Conservation (phyloP, 257 asterid species). For the Thymus quinquecostatus region DNA sequence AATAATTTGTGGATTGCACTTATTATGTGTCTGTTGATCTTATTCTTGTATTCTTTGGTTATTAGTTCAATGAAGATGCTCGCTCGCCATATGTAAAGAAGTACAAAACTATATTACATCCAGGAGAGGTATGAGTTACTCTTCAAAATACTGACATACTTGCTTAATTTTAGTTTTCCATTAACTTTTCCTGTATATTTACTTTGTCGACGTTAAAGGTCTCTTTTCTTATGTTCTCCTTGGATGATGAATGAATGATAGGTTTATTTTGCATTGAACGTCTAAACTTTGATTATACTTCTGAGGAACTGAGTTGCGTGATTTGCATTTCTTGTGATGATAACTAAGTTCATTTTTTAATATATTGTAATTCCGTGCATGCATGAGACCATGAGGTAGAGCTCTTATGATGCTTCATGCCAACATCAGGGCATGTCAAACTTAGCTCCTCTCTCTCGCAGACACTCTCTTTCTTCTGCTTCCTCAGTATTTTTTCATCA, state of each 20-base stretch:
- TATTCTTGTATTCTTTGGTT: constrained; percentile 31
- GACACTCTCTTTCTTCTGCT: too few relatives aligned
- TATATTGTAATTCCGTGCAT: too few relatives aligned
- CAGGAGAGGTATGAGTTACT: constrained; percentile 82
- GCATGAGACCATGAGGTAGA: too few relatives aligned
- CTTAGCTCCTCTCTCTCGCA: too few relatives aligned
- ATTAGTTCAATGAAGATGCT: constrained; percentile 94
- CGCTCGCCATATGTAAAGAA: constrained; percentile 93
- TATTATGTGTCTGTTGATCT: constrained; percentile 25
- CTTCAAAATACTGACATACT: constrained; percentile 4
- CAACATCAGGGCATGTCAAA: too few relatives aligned
- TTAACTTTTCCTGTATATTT: constrained; percentile 6
- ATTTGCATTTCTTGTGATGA: too few relatives aligned
- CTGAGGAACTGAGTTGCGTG: too few relatives aligned
- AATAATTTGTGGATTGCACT: neutral
- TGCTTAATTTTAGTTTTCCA: neutral
- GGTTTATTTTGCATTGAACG: neutral
- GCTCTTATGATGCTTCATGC: too few relatives aligned
- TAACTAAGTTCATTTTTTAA: too few relatives aligned
- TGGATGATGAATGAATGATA: too few relatives aligned
- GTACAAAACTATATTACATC: constrained; percentile 95
- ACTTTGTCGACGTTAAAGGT: neutral
- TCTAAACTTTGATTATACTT: too few relatives aligned
- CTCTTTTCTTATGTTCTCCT: neutral
- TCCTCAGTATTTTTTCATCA: too few relatives aligned